Evolutionary conservation across 208 protist species (phyloP), one percentile per base, ranked within the genome.

Genomic region (Trypanosoma conorhini): DNA sequence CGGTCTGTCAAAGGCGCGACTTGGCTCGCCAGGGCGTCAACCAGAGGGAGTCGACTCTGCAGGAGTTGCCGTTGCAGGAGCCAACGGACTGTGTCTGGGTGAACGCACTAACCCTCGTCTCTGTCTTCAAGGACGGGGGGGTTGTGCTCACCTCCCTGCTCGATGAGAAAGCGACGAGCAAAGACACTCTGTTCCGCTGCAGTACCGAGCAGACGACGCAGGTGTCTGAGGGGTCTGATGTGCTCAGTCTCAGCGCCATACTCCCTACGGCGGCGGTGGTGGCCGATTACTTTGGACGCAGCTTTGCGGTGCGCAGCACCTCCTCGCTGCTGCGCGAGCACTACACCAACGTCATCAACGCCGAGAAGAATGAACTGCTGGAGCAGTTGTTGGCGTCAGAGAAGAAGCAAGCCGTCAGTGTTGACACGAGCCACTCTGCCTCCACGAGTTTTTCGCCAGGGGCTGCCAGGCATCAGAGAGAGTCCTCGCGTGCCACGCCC

Each of bases 31-130:
- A 48, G 28, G 62, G 13, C 28, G 15, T 13, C 17, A 17, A 21
- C 26, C 15, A 28, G 12, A 35, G 5, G 17, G 9, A 64, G 21
- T 50, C 22, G 7, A 77, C 60, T 33, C 69, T 81, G 44, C 84
- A 79, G 42, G 61, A 67, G 40, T 33, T 28, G 8, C 76, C 62
- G 21, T 68, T 82, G 50, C 85, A 81, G 59, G 74, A 80, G 24
- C 55, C 65, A 30, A 83, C 66, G 38, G 88, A 93, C 74, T 90
- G 92, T 70, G 77, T 83, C 21, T 96, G 91, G 88, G 59, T 96
- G 17, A 93, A 96, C 50, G 67, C 87, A 58, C 68, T 92, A 21
- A 88, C 87, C 3, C n/a, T 96, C 22, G 82, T 93, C 24, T 76
- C 82, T 13, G 77, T 89, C 17, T 88, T 88, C 56, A 88, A 86